Conservation (phyloP, 768 basidiomycete species). For the Rhizopogon vesiculosus region DNA sequence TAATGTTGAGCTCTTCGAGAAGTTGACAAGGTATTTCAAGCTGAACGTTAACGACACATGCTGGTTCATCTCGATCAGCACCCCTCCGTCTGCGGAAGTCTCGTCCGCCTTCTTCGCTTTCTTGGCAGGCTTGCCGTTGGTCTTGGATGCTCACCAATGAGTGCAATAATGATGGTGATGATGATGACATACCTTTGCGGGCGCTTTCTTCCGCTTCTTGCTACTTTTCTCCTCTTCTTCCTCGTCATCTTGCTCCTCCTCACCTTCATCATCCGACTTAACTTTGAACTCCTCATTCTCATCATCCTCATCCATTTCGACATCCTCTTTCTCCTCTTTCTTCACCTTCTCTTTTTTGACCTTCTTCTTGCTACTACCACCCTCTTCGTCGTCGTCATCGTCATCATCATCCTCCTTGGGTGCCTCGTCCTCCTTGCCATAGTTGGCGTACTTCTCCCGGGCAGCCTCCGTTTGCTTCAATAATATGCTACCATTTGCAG, state of each 20-base stretch:
- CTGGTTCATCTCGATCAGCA: slow-evolving; percentile 83
- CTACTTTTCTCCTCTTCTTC: slow-evolving; percentile 43
- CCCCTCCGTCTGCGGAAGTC: slow-evolving; percentile 49
- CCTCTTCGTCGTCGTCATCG: slow-evolving; percentile 42
- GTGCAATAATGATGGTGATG: neutral
- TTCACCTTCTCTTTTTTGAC: slow-evolving; percentile 36
- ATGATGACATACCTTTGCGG: slow-evolving; percentile 39
- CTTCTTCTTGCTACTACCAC: slow-evolving; percentile 24
- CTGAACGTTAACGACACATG: slow-evolving; percentile 93
- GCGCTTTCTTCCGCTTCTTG: slow-evolving; percentile 67
- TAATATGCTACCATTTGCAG: slow-evolving; percentile 85
- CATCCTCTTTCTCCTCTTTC: slow-evolving; percentile 36
- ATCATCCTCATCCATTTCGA: slow-evolving; percentile 46
- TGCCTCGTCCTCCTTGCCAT: slow-evolving; percentile 40
- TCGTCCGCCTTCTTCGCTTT: slow-evolving; percentile 59
- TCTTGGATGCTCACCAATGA: slow-evolving; percentile 19
- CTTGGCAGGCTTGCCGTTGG: slow-evolving; percentile 41
- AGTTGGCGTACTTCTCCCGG: slow-evolving; percentile 33
- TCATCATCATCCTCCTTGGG: slow-evolving; percentile 35
- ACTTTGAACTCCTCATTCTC: slow-evolving; percentile 37
- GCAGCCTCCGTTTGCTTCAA: slow-evolving; percentile 68
- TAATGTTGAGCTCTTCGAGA: slow-evolving; percentile 83
- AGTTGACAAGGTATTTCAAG: slow-evolving; percentile 95
- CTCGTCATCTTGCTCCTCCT: slow-evolving; percentile 47
- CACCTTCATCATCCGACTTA: slow-evolving; percentile 41